Evolutionary conservation across 164 flowering plant genomes (phyloP).

Genomic region (Berberis thunbergii): DNA sequence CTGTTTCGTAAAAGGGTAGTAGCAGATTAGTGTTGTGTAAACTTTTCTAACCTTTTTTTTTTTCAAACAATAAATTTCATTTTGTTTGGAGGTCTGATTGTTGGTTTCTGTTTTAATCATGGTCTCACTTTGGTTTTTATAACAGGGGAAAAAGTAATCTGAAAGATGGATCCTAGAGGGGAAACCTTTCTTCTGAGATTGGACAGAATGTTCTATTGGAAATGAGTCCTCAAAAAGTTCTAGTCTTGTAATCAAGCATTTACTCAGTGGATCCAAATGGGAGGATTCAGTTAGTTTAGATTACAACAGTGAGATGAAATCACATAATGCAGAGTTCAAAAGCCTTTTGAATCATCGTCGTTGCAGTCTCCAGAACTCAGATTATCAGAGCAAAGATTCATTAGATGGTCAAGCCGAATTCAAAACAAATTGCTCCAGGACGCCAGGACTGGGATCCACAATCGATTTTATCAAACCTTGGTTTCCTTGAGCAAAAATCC

Average conservation of each 20-base stretch:
- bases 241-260: conserved; percentile 19
- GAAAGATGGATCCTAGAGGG: conserved; percentile 47
- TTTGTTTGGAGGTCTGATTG: no score
- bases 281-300: conserved; percentile 29
- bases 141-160: neutral
- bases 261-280: conserved; percentile 33
- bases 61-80: no score
- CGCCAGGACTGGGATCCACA: conserved; percentile 63
- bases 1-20: no score
- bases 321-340: conserved; percentile 28
- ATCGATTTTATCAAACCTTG: conserved; percentile 53
- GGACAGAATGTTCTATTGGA: conserved; percentile 26
- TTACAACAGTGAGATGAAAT: conserved; percentile 21
- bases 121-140: no score
- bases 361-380: conserved; percentile 18
- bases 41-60: no score
- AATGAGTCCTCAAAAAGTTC: conserved; percentile 18
- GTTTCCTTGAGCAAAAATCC: conserved; percentile 76
- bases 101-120: no score
- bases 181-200: conserved; percentile 29
- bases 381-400: conserved; percentile 22
- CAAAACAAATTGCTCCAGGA: conserved; percentile 9
- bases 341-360: conserved; percentile 17
- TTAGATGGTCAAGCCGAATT: conserved; percentile 21
- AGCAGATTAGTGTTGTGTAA: no score